Conservation (phyloP, 768 basidiomycete species). For the Tulasnella sp. region DNA sequence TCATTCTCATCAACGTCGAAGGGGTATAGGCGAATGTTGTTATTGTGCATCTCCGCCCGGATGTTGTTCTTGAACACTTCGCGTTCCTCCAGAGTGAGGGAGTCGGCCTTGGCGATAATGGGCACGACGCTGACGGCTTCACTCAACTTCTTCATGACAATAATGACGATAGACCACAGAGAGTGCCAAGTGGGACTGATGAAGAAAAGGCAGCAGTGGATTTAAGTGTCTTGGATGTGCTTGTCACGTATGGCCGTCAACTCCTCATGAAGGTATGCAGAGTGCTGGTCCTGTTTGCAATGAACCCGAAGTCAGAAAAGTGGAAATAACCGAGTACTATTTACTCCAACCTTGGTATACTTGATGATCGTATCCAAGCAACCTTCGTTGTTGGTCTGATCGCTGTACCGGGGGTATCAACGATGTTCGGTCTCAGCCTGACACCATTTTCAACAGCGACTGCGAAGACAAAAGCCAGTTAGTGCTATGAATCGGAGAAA, state of each 20-base stretch:
- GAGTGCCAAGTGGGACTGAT: slow-evolving; percentile 98
- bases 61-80: slow-evolving; percentile 94
- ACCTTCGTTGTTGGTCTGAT: slow-evolving; percentile 98
- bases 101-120: slow-evolving; percentile 95
- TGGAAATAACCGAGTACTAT: background rate
- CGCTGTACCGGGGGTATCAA: slow-evolving; percentile 99
- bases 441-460: slow-evolving; percentile 97
- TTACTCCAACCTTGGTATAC: slow-evolving; percentile 66
- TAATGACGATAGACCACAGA: slow-evolving; percentile 91
- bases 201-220: slow-evolving; percentile 97
- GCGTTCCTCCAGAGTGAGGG: slow-evolving; percentile 86
- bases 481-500: background rate
- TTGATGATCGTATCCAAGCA: slow-evolving; percentile 99
- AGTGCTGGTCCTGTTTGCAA: slow-evolving; percentile 75
- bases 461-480: slow-evolving; percentile 30
- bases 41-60: slow-evolving; percentile 80
- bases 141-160: slow-evolving; percentile 97
- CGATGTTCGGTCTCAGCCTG: slow-evolving; percentile 88
- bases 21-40: slow-evolving; percentile 92
- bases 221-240: slow-evolving; percentile 95
- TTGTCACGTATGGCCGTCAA: slow-evolving; percentile 97
- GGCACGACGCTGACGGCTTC: slow-evolving; percentile 99
- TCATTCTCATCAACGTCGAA: slow-evolving; percentile 96
- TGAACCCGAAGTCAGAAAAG: background rate
- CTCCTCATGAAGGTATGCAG: slow-evolving; percentile 96